Conservation (phyloP, 1,284 basidiomycete species). For the Rhodotorula sp. region DNA sequence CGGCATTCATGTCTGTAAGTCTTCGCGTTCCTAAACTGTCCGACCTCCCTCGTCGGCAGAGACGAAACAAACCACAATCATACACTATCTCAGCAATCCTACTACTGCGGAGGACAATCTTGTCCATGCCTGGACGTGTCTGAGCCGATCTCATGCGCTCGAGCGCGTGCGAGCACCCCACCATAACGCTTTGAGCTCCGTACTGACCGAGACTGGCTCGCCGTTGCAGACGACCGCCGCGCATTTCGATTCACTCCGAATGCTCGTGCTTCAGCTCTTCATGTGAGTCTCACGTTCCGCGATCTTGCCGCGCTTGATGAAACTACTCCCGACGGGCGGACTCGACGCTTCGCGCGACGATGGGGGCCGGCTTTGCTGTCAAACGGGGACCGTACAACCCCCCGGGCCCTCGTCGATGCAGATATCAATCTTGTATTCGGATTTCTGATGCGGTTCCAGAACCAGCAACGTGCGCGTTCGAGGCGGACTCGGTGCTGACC, state of each 20-base stretch:
- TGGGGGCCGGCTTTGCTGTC: constrained; percentile 19
- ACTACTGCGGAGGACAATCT: constrained; percentile 23
- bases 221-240: not conserved
- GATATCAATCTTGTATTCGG: constrained; percentile 33
- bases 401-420: constrained; percentile 28
- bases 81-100: constrained; percentile 40
- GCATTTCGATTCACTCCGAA: not conserved
- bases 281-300: not conserved
- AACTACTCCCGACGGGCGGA: constrained; percentile 34
- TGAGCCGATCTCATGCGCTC: constrained; percentile 8
- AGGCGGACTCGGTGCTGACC: not conserved
- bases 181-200: not conserved
- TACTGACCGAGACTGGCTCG: not conserved
- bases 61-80: constrained; percentile 16
- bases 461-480: not conserved
- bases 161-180: not conserved
- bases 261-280: not conserved
- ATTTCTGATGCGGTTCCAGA: constrained; percentile 20
- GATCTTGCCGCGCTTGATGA: constrained; percentile 17
- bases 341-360: constrained; percentile 19
- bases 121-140: constrained; percentile 33
- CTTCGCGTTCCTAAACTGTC: not conserved
- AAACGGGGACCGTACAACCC: constrained; percentile 38
- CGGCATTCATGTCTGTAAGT: not conserved
- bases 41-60: not conserved